Percentiles rank a stretch among this genome's conserved stretches.
phyloP scores from a whole-genome alignment of 208 protist genomes.

The Leishmania aethiopica region DNA sequence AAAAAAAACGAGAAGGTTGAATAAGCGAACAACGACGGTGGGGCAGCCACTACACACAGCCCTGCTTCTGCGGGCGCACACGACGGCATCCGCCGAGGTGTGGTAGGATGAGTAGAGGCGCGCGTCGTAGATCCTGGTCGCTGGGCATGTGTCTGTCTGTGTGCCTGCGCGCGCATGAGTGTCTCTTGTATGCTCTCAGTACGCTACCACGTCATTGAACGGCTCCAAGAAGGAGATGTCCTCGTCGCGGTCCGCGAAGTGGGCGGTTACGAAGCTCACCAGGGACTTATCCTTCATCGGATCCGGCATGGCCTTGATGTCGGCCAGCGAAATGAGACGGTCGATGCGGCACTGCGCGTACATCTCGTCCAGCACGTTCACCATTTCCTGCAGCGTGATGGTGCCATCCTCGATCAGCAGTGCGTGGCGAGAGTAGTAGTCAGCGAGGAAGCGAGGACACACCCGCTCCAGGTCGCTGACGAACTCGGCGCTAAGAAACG shows the following conservation, averaged over 20 bases:
- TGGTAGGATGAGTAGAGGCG: not conserved
- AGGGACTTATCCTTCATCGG: slow-evolving; percentile 24
- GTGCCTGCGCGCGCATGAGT: not conserved
- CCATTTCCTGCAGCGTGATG: slow-evolving; percentile 86
- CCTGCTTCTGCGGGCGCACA: not conserved
- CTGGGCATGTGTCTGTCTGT: not conserved
- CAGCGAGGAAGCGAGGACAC: slow-evolving; percentile 49
- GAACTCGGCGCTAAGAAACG: slow-evolving; percentile 63
- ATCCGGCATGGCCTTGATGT: slow-evolving; percentile 55
- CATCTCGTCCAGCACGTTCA: slow-evolving; percentile 85
- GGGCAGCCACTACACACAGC: not conserved
- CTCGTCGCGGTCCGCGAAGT: slow-evolving; percentile 39
- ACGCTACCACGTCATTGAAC: not conserved
- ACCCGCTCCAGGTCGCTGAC: slow-evolving; percentile 62
- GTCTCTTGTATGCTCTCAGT: slow-evolving; percentile 1
- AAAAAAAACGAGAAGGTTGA: not conserved
- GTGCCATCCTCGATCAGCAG: slow-evolving; percentile 76
- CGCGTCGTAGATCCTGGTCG: not conserved
- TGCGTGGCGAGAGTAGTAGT: slow-evolving; percentile 65
- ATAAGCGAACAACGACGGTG: not conserved
- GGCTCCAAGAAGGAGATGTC: slow-evolving; percentile 9
- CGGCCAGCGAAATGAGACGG: slow-evolving; percentile 37
- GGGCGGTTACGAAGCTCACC: slow-evolving; percentile 30
- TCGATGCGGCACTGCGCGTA: slow-evolving; percentile 67
- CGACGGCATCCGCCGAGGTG: not conserved